Evolutionary conservation across 1,139 yeast genomes (phyloP).

Genomic region (Candida glucosophila): DNA sequence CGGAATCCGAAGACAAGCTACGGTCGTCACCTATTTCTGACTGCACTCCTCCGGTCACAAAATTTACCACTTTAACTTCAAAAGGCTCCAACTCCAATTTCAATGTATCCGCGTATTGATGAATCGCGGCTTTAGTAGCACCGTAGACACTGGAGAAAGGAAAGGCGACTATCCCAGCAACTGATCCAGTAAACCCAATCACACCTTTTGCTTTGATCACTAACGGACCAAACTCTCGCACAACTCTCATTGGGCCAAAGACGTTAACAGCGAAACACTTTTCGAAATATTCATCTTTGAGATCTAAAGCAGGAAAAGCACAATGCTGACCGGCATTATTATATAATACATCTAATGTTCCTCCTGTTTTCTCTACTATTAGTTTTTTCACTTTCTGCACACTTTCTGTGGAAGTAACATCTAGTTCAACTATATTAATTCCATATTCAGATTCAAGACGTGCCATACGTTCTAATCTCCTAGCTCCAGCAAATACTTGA

Average conservation of each 20-base stretch:
- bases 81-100: conserved; percentile 66
- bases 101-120: conserved; percentile 55
- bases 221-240: conserved; percentile 49
- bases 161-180: conserved; percentile 58
- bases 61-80: conserved; percentile 52
- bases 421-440: conserved; percentile 20
- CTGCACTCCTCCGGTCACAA: conserved; percentile 46
- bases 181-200: conserved; percentile 67
- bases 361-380: conserved; percentile 28
- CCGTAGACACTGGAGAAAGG: conserved; percentile 66
- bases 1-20: conserved; percentile 46
- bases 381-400: conserved; percentile 36
- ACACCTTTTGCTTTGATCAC: conserved; percentile 63
- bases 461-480: conserved; percentile 58
- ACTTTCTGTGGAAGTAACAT: conserved; percentile 44
- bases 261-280: conserved; percentile 63
- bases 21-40: conserved; percentile 55
- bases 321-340: conserved; percentile 64
- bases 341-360: conserved; percentile 48
- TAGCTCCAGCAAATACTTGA: conserved; percentile 52
- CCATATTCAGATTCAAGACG: conserved; percentile 33
- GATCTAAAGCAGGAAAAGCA: conserved; percentile 64
- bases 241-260: conserved; percentile 56
- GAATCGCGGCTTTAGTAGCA: conserved; percentile 73
- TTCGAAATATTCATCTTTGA: conserved; percentile 45